Conservation (phyloP, 2,329 filamentous ascomycete species). For the Leptographium wingfieldii region DNA sequence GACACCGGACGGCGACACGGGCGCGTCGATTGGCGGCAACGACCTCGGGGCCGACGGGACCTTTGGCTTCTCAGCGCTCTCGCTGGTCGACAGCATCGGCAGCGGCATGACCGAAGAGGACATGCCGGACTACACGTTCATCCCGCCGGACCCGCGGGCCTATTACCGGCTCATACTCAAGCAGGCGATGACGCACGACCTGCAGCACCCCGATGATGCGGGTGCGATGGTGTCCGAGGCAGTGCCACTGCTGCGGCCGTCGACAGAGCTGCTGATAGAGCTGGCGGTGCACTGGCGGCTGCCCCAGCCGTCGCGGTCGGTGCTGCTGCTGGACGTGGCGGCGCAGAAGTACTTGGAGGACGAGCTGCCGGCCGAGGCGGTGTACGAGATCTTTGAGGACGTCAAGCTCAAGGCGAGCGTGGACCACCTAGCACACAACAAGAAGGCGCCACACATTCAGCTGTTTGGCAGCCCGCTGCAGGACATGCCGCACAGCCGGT, state of each 20-base stretch:
- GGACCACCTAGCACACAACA: constrained; percentile 46
- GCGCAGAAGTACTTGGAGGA: constrained; percentile 75
- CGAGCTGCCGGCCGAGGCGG: constrained; percentile 65
- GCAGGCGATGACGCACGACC: constrained; percentile 58
- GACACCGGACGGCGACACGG: constrained; percentile 18
- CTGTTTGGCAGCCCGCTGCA: constrained; percentile 35
- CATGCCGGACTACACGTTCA: constrained; percentile 70
- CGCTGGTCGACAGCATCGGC: constrained; percentile 31
- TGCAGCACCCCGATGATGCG: constrained; percentile 28
- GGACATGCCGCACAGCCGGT: constrained; percentile 46
- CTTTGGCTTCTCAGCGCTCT: constrained; percentile 53
- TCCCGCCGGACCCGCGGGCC: constrained; percentile 68
- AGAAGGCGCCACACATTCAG: constrained; percentile 46
- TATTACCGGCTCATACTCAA: constrained; percentile 76
- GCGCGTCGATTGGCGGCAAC: constrained; percentile 15
- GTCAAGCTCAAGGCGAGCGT: constrained; percentile 44
- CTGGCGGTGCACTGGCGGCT: constrained; percentile 81
- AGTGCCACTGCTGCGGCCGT: constrained; percentile 58
- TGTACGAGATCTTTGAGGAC: constrained; percentile 74
- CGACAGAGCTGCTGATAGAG: constrained; percentile 72
- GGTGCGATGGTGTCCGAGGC: constrained; percentile 6
- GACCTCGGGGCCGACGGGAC: constrained; percentile 48
- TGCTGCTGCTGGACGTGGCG: constrained; percentile 74
- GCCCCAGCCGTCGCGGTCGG: constrained; percentile 65
- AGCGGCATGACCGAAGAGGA: constrained; percentile 43